A percentile compares a stretch with the other conserved stretches of the same genome.
These are phyloP conservation scores for Halophytophthora polymorphica DNA, from an alignment of 352 stramenopile genomes.

Conservation along the genomic window DNA sequence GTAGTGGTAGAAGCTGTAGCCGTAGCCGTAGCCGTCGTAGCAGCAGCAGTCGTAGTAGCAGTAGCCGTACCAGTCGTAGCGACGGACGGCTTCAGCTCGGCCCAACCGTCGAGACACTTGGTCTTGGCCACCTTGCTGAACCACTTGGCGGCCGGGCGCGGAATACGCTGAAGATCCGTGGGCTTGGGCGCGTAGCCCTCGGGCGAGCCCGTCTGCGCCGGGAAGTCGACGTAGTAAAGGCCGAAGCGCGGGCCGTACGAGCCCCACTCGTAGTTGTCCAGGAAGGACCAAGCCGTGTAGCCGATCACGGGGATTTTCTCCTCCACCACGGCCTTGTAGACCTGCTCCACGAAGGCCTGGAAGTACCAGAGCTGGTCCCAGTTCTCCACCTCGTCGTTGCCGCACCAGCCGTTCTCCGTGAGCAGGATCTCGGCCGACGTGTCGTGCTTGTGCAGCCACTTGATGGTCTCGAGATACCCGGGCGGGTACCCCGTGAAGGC, in stretches of 20 bases:
- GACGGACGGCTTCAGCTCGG: background rate
- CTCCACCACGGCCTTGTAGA: constrained; percentile 33
- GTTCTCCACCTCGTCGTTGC: constrained; percentile 32
- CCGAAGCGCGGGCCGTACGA: constrained; percentile 37
- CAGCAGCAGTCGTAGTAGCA: background rate
- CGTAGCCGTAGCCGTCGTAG: too few relatives aligned
- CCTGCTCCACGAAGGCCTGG: constrained; percentile 25
- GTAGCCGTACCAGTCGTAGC: too few relatives aligned
- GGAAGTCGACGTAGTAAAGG: constrained; percentile 38
- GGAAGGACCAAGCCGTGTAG: constrained; percentile 90
- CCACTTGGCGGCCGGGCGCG: constrained; percentile 22
- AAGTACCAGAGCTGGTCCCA: constrained; percentile 37
- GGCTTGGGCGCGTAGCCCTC: constrained; percentile 13
- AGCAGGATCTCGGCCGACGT: constrained; percentile 17
- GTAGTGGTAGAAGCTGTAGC: too few relatives aligned
- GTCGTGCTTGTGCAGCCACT: constrained; percentile 26
- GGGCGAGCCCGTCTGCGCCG: constrained; percentile 28
- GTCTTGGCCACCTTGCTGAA: constrained; percentile 2
- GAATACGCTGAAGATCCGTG: constrained; percentile 15
- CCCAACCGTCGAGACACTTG: constrained; percentile 1
- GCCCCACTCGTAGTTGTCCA: constrained; percentile 94
- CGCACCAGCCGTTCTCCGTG: constrained; percentile 39
- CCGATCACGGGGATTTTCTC: constrained; percentile 47
- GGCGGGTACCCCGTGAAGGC: constrained; percentile 25
- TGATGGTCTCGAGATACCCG: constrained; percentile 27